Percentiles rank a stretch among this genome's conserved stretches.
These are phyloP conservation scores for Macroventuria anomochaeta DNA, from an alignment of 2,329 filamentous ascomycete species.

Conservation along the genomic window DNA sequence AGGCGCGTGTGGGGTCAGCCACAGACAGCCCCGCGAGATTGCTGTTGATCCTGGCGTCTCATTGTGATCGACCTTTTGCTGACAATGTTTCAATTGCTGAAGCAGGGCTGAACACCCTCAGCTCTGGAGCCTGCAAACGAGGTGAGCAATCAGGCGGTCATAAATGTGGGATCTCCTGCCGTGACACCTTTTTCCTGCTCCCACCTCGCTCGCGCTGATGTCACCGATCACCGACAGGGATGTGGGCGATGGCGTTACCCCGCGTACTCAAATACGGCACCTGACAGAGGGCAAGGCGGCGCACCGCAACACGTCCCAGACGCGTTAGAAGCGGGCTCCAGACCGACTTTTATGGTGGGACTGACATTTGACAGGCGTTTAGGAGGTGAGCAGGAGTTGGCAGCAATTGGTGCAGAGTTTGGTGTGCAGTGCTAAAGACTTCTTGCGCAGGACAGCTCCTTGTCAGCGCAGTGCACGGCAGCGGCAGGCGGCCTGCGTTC, in stretches of 20 bases:
- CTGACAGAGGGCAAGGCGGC: background rate
- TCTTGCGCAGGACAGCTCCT: background rate
- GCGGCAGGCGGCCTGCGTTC: background rate
- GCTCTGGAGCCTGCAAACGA: background rate
- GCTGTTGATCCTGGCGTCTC: slow-evolving; percentile 1
- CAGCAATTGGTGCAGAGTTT: background rate
- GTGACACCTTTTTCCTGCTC: background rate
- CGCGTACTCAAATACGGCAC: slow-evolving; percentile 2
- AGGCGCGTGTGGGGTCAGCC: slow-evolving; percentile 2
- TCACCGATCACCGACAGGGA: slow-evolving; percentile 13
- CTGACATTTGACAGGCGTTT: slow-evolving; percentile 11
- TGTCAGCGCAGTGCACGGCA: background rate
- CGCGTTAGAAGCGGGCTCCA: slow-evolving; percentile 1
- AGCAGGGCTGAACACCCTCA: background rate
- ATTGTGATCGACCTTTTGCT: background rate
- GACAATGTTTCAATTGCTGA: background rate
- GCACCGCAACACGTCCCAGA: background rate
- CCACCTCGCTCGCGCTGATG: background rate
- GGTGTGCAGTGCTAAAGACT: slow-evolving; percentile 3
- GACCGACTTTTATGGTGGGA: background rate
- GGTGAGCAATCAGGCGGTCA: background rate
- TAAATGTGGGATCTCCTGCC: background rate
- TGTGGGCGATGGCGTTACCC: slow-evolving; percentile 10
- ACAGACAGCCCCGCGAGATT: slow-evolving; percentile 8
- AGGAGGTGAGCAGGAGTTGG: background rate